Evolutionary conservation across 164 flowering plant species (phyloP), one percentile per base, ranked within the genome.

Genomic region (Piper betle): DNA sequence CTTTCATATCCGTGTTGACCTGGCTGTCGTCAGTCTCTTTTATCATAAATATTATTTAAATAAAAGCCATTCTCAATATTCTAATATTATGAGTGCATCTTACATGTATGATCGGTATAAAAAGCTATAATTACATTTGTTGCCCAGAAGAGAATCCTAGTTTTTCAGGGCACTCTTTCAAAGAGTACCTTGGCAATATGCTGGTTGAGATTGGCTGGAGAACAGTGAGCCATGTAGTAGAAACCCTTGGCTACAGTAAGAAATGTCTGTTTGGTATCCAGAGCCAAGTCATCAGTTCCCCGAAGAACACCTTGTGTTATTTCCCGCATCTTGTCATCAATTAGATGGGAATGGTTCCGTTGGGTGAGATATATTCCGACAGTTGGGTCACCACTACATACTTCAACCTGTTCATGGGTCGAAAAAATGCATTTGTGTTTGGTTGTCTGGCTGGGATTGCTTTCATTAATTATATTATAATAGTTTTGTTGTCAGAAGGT

Each of bases 141-240:
- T 25, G 33, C 33, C 2, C 33, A 25, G 33, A 25, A 25, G 33
- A 25, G 33, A 25, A 25, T 25, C 1, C 33, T 15, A 56, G 11
- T 6, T 15, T 46, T 38, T 79, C 73, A 83, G 3, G 38, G 65
- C 25, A 83, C 87, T 72, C 68, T 72, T 54, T 86, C 78, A 63
- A 86, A 91, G 52, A 91, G 91, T 6, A 86, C 93, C 65, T 82
- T 80, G 59, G 73, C 68, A 16, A 87, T 81, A 63, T 91, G 97
- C 39, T 18, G 53, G 39, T 79, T 66, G 58, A 83, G 69, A 1
- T 77, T 78, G 57, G 40, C 71, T 2, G 71, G 71, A n/a, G 72
- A 62, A 64, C 78, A 87, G 58, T 68, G 69, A n/a, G 89, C 89
- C 12, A 59, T 15, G 60, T 87, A 90, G 67, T 82, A 90, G 66